Evolutionary conservation across 495 filamentous ascomycete species (phyloP), one percentile per base, ranked within the genome.

Genomic region (Astrothelium macrocarpum): DNA sequence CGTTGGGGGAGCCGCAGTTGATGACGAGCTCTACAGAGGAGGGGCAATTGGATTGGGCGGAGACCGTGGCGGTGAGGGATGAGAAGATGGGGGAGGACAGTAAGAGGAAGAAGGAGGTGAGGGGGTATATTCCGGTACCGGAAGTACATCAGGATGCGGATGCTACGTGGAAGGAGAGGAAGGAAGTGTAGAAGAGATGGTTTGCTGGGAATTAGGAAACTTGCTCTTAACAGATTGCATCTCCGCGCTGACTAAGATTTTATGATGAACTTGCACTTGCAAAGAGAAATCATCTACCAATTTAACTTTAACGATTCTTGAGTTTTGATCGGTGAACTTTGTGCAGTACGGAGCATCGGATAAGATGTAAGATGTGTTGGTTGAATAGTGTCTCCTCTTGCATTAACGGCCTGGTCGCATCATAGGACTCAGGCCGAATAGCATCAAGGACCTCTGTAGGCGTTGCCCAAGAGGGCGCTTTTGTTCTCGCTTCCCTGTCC

Each of bases 21-120:
- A 93, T 94, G 90, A 84, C 80, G 45, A 91, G 87, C 71, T 87
- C 86, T 70, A 86, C 82, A 14, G 73, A 76, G 3, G 74, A 80
- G 39, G 81, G 78, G 14, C 84, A 84, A 71, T 74, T 86, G 25
- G 84, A 82, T 39, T 78, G 88, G 66, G 84, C 86, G 46, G 81
- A 77, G 69, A 68, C 79, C 32, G 75, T 90, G 49, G 78, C 72
- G 31, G 85, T 86, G 32, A 77, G 91, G 59, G 89, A 96, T 78
- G 64, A 71, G 69, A 81, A 80, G 70, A 87, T 88, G 73, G 83
- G 84, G 10, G 75, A 78, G 4, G 82, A 89, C 72, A 81, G 76
- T 70, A 75, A 71, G 73, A 65, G 75, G 62, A 91, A 91, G 79
- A 82, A 68, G 70, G 80, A 86, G 73, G 73, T 83, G 63, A 81